Conservation (phyloP, 192 early-diverging fungal genomes). For the Podochytrium sp. region DNA sequence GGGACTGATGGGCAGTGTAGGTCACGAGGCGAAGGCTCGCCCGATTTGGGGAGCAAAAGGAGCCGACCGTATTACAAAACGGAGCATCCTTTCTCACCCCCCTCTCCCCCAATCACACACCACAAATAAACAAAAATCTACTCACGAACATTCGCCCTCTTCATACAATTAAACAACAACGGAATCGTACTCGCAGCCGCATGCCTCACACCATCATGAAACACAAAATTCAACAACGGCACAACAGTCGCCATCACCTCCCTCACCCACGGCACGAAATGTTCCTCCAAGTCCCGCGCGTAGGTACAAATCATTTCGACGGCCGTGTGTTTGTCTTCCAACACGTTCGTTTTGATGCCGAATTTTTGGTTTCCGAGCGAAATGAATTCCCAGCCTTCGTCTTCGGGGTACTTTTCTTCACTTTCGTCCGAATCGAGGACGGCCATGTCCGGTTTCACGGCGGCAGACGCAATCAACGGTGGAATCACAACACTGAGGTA, state of each 20-base stretch:
- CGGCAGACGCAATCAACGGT: constrained; percentile 81
- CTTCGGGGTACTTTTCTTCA: constrained; percentile 86
- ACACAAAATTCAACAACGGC: constrained; percentile 93
- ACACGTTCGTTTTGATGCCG: constrained; percentile 90
- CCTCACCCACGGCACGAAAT: constrained; percentile 85
- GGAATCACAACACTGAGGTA: constrained; percentile 92
- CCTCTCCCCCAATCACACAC: no score
- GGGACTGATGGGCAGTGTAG: no score
- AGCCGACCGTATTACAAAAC: no score
- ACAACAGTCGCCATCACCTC: constrained; percentile 84
- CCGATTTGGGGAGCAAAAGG: no score
- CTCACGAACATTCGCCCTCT: constrained; percentile 42
- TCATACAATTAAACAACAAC: constrained; percentile 65
- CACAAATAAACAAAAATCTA: neutral
- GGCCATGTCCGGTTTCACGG: constrained; percentile 91
- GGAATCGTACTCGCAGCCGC: constrained; percentile 87
- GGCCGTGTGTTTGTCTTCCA: constrained; percentile 98
- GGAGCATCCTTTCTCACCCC: no score
- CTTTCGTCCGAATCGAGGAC: constrained; percentile 84
- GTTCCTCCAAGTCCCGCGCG: constrained; percentile 86
- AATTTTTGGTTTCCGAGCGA: constrained; percentile 88
- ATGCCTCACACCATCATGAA: constrained; percentile 94
- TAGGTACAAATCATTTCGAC: constrained; percentile 98
- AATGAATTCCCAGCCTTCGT: constrained; percentile 98
- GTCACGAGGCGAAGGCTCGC: no score